Evolutionary conservation across 495 filamentous ascomycete genomes (phyloP), one percentile per base, ranked within the genome.

Genomic region (Penicillium crystallinum): DNA sequence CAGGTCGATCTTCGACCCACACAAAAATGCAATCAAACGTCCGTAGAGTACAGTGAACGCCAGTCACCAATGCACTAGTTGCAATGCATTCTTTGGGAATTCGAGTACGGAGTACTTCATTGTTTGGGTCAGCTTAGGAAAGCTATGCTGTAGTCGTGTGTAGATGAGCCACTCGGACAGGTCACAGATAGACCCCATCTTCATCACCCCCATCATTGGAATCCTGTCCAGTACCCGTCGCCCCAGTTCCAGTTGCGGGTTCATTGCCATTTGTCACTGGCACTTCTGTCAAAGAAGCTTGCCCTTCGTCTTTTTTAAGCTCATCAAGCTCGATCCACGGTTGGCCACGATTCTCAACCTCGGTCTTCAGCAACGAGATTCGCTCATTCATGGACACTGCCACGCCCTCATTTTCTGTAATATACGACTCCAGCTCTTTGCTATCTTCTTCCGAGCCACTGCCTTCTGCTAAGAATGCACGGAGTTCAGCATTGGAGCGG

Each of bases 261-360:
- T 10, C 46, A 35, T 34, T 22, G 8, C 48, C 48, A 61, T 77
- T 71, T 11, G 65, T 39, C 52, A 6, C 61, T 49, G 56, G 42
- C 12, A 22, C 43, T 30, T 36, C 29, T 23, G 58, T 7, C 15
- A 15, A 55, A 18, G 15, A 33, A 15, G 44, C 57, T n/a, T 57
- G 50, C 9, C 52, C 52, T 43, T 52, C 55, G 47, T 57, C 49
- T 39, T 45, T 45, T 34, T 59, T 44, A 11, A 67, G 52, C 48
- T 64, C 68, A 46, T 70, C 69, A 55, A 68, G 62, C 60, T 87
- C 84, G 46, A 76, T 67, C 90, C 88, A 95, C 55, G 63, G 73
- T 66, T 83, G 69, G 2, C 90, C 90, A 18, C 91, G 77, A 25
- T 69, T 57, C 73, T 96, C 89, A 3, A 93, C 82, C 75, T 96